Base-by-base conservation (phyloP, 1,284 basidiomycete genomes). In the Ceratobasidium sp. region DNA sequence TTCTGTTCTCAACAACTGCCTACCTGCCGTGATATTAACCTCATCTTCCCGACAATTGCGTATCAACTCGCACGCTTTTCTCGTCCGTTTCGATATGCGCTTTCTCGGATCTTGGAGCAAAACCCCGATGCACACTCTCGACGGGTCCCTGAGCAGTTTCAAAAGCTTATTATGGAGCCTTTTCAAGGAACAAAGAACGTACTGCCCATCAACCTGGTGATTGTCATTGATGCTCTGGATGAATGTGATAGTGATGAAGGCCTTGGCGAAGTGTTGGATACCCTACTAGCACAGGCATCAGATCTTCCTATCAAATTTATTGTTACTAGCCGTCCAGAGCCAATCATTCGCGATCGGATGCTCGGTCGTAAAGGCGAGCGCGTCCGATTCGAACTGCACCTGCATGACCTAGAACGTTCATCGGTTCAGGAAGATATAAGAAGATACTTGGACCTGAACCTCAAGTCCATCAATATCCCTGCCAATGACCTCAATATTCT, bases 1-100 rank as follows among this genome's bases (percentile, higher is more conserved):
- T 84, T 83, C 78, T 84, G 81, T 56, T 81, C 82, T 3, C 79
- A 82, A 0, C 79, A 73, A 56, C 64, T 47, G 10, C 42, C 39
- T 1, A 49, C 35, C 31, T 47, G 68, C 20, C 47, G 68, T 15
- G 51, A 77, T 20, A 56, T 54, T 28, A 23, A 58, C 20, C 58
- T 61, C 26, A 68, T 77, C n/a, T 28, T 75, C 20, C 76, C 76
- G 7, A 63, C 75, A 3, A 53, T 76, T n/a, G 49, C 68, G 5
- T 63, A 63, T 33, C 75, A 76, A 49, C 54, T 76, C 6, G 64
- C 67, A 3, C 17, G 31, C 7, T 76, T 76, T 42, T 56, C 31
- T 39, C 49, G 39, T 23, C 45, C 47, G 13, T 68, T 56, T 23
- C 26, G 33, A 28, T 13, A 37, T 23, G 39, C 17, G 7, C 26